Base-by-base conservation (phyloP, 169 alveolate species). In the Theileria orientalis region DNA sequence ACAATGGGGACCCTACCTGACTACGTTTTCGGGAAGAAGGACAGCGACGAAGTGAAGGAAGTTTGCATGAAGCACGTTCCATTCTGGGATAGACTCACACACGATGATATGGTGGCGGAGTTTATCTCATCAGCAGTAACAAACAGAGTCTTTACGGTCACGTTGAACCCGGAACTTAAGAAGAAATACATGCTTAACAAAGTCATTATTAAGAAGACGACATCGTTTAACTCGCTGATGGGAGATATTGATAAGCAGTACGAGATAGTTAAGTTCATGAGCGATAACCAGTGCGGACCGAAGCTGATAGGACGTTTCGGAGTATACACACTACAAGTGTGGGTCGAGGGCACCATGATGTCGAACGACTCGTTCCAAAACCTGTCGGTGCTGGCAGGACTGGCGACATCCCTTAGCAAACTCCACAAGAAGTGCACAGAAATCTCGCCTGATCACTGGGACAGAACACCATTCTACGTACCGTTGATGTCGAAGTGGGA, bases 271-370 rank as follows among this genome's bases (percentile, higher is more conserved):
- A 75, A 85, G 69, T 78, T 89, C 37, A 49, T 90, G 78, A 83
- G 93, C 25, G 74, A 79, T 49, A 76, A 84, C 62, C 73, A 82
- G 35, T 82, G 79, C 49, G 94, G 91, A 51, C 94, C 94, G 44
- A 74, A 59, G 40, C 35, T 90, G 52, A 61, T 90, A 44, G 90
- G 77, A 2, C 60, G 77, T n/a, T 25, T 84, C 74, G 74, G 70
- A 63, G 94, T 83, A n/a, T 92, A 87, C 1, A 79, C 90, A 29
- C 89, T 90, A 40, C 92, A 90, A 57, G 94, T 84, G 70, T 90
- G 90, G 83, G 54, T 90, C 42, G 90, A 85, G 47, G 94, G 94
- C 1, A 83, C 89, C 30, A 90, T 90, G 6, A 25, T 90, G 52
- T 47, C 85, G 32, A 69, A 47, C 25, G 88, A 51, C 32, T 90